Evolutionary conservation across 1,139 yeast species (phyloP).

Genomic region (Pichia sp.): DNA sequence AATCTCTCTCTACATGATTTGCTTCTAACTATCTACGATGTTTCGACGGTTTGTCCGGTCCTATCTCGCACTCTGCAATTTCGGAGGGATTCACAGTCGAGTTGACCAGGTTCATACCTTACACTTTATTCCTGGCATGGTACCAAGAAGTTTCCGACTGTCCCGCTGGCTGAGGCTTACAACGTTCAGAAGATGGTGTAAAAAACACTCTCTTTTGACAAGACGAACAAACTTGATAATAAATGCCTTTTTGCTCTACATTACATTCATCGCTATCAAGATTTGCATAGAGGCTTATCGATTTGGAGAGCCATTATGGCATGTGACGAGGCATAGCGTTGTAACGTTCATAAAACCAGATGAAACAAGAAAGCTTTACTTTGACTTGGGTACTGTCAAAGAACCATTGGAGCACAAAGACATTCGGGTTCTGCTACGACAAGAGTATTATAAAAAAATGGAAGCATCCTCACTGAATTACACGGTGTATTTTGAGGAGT

Average conservation of each 20-base stretch:
- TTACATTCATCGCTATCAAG: constrained; percentile 1
- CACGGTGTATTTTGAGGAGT: constrained; percentile 6
- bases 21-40: no score
- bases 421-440: constrained; percentile 11
- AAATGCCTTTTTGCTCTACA: background rate
- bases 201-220: background rate
- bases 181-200: constrained; percentile 3
- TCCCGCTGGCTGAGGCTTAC: background rate
- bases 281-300: constrained; percentile 6
- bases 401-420: constrained; percentile 7
- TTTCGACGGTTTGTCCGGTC: no score
- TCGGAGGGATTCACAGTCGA: no score
- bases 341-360: background rate
- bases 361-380: background rate
- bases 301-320: constrained; percentile 15
- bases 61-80: no score
- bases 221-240: constrained; percentile 1
- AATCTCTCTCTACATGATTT: no score
- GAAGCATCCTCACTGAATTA: constrained; percentile 13
- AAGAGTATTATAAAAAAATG: constrained; percentile 16
- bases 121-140: background rate
- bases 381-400: background rate
- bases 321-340: constrained; percentile 13
- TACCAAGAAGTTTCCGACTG: background rate
- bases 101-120: background rate